phyloP scores from a whole-genome alignment of 2,329 filamentous ascomycete genomes.

The Paraphaeosphaeria minitans region DNA sequence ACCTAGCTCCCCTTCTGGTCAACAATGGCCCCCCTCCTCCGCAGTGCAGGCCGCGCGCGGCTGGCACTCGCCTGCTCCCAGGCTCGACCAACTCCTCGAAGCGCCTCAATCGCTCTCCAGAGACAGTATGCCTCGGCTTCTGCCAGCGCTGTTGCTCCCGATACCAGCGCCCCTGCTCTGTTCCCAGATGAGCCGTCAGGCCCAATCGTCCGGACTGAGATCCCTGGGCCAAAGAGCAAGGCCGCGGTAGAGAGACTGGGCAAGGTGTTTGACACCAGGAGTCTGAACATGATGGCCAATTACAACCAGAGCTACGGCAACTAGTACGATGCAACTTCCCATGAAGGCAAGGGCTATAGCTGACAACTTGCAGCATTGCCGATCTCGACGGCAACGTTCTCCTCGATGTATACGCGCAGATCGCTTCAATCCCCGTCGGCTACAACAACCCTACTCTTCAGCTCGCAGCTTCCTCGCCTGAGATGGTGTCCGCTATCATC shows the following conservation, averaged over 20 bases:
- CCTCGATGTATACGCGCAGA: constrained; percentile 85
- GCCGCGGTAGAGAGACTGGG: constrained; percentile 72
- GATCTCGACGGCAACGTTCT: constrained; percentile 74
- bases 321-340: constrained; percentile 59
- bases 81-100: constrained; percentile 20
- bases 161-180: constrained; percentile 53
- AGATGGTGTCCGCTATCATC: constrained; percentile 81
- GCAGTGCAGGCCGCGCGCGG: constrained; percentile 30
- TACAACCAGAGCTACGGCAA: constrained; percentile 64
- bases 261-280: constrained; percentile 83
- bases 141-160: constrained; percentile 36
- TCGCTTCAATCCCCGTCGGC: constrained; percentile 88
- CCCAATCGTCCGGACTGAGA: constrained; percentile 62
- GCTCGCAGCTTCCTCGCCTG: constrained; percentile 71
- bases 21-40: constrained; percentile 41
- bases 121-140: constrained; percentile 41
- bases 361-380: constrained; percentile 54
- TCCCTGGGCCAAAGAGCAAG: constrained; percentile 78
- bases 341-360: neutral
- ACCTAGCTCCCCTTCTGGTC: neutral
- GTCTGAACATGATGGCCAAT: constrained; percentile 66
- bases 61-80: constrained; percentile 24
- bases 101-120: constrained; percentile 27
- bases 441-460: constrained; percentile 86
- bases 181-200: constrained; percentile 64